Percentiles rank a stretch among this genome's conserved stretches.
phyloP scores from a whole-genome alignment of 2,329 filamentous ascomycete genomes.

The Talaromyces sp. region DNA sequence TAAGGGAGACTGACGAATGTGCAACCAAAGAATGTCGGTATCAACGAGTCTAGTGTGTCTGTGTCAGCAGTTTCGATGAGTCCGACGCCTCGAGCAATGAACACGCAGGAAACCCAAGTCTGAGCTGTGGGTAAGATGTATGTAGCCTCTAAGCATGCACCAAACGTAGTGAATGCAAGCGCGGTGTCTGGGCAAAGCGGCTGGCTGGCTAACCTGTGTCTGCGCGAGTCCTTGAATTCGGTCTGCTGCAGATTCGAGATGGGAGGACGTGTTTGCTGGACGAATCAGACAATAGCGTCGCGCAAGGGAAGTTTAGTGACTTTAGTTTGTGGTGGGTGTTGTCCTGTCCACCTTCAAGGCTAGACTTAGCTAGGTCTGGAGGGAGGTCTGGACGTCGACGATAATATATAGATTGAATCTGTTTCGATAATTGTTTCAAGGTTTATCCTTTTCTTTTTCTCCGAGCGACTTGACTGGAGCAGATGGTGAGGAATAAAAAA shows the following conservation, averaged over 20 bases:
- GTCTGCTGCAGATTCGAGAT: slow-evolving; percentile 7
- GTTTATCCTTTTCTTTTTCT: neutral
- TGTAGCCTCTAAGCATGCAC: neutral
- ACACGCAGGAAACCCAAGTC: neutral
- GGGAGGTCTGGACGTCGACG: neutral
- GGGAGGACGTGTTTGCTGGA: neutral
- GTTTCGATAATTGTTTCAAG: neutral
- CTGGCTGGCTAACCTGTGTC: slow-evolving; percentile 1
- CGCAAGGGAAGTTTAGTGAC: slow-evolving; percentile 1
- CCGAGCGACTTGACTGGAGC: neutral
- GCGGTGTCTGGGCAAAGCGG: slow-evolving; percentile 7
- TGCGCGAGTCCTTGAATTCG: slow-evolving; percentile 1
- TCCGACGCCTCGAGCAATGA: neutral
- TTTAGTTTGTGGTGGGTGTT: neutral
- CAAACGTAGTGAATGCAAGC: neutral
- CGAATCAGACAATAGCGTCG: slow-evolving; percentile 1
- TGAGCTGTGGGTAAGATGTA: neutral
- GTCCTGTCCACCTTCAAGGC: slow-evolving; percentile 7
- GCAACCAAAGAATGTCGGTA: neutral
- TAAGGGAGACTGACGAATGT: neutral
- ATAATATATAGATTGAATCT: neutral
- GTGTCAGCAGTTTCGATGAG: neutral
- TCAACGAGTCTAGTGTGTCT: neutral
- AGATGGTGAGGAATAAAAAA: neutral
- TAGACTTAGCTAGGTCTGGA: neutral